Base-by-base conservation (phyloP, 495 filamentous ascomycete genomes). In the Aspergillus bridgeri region DNA sequence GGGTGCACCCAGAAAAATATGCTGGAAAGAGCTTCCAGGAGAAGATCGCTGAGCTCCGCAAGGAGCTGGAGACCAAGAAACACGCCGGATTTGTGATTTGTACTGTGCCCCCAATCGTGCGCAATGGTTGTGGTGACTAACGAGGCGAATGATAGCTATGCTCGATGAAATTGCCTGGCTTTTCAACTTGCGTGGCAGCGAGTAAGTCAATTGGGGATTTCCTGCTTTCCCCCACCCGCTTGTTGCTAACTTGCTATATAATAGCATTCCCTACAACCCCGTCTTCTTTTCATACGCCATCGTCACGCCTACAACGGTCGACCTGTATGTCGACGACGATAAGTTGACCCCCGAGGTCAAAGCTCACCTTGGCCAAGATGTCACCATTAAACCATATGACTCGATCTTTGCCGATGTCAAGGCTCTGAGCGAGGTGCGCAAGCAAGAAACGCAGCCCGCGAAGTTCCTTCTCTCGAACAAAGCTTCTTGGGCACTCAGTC, bases 131-230 rank as follows among this genome's bases (percentile, higher is more conserved):
- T 17, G 4, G 27, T 45, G n/a, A 52, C 70, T 75, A 60, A 75
- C 49, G 27, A 23, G 17, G 23, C 11, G 3, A 45, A 45, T 51
- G 11, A 22, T 56, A 85, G 82, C 83, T 17, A 92, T 96, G 89
- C 83, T 99, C 25, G 95, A 99, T 65, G 95, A 99, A 67, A 88
- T 98, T 65, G 95, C 95, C 27, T 99, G 95, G 95, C 78, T 99
- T 42, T 98, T 93, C 72, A 99, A 99, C 74, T 74, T 99, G 45
- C 85, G 95, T 69, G 95, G 95, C 68, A 96, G 79, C 72, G 95
- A 99, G 86, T 89, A 74, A 67, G 84, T 57, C 51, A 4, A 9
- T 24, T 21, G 6, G 4, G 18, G n/a, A n/a, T 20, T 20, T 2
- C 17, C 2, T 22, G 9, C 4, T 20, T 21, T 22, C 19, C 44